A percentile compares a stretch with the other conserved stretches of the same genome.
These are phyloP conservation scores for Diplodia intermedia DNA, from an alignment of 2,329 filamentous ascomycete genomes.

Conservation along the genomic window DNA sequence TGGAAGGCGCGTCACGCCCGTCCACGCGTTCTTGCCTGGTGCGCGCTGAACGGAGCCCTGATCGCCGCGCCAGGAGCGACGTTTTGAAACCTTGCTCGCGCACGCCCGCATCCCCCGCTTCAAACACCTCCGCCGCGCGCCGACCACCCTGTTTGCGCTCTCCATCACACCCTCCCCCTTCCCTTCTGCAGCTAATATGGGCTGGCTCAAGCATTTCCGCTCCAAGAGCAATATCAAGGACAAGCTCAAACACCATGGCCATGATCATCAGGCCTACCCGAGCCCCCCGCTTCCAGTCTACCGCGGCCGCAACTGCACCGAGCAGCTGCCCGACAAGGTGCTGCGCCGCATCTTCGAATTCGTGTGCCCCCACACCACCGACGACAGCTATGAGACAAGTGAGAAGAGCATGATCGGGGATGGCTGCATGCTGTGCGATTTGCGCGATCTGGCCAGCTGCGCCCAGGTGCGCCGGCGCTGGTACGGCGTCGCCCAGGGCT, in stretches of 20 bases:
- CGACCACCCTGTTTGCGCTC: conserved; percentile 20
- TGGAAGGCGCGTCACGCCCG: background rate
- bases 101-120: conserved; percentile 13
- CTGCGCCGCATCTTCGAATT: conserved; percentile 79
- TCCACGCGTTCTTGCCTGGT: background rate
- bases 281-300: conserved; percentile 40
- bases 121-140: conserved; percentile 33
- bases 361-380: conserved; percentile 81
- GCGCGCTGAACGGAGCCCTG: background rate
- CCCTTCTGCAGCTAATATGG: conserved; percentile 50
- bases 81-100: conserved; percentile 16
- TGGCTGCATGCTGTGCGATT: conserved; percentile 91
- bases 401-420: conserved; percentile 80
- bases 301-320: conserved; percentile 51
- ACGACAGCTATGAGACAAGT: conserved; percentile 80
- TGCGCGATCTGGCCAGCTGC: conserved; percentile 85
- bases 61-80: conserved; percentile 5
- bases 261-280: conserved; percentile 36
- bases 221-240: conserved; percentile 48
- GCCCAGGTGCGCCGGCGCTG: conserved; percentile 76
- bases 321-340: conserved; percentile 69
- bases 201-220: conserved; percentile 58
- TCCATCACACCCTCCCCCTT: conserved; percentile 35
- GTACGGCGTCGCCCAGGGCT: conserved; percentile 63
- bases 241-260: conserved; percentile 37